Evolutionary conservation across 805 yeast species (phyloP).

Genomic region (Ogataea nonfermentans): DNA sequence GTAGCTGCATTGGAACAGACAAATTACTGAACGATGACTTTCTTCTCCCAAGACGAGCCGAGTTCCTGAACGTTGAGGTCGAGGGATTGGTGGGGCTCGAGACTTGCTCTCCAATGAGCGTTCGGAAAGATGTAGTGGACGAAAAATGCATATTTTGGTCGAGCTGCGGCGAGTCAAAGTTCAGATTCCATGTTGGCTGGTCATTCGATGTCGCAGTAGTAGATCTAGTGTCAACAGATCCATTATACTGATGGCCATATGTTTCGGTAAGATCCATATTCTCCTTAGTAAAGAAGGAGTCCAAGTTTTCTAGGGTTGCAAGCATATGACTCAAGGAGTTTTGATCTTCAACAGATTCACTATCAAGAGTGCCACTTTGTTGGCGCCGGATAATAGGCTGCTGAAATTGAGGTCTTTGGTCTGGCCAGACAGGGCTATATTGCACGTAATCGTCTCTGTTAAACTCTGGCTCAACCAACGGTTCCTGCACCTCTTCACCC

Average conservation of each 20-base stretch:
- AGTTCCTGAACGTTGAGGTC: conserved; percentile 20
- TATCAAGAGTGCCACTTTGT: conserved; percentile 37
- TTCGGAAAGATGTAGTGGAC: conserved; percentile 75
- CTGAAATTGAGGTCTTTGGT: conserved; percentile 28
- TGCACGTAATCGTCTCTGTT: conserved; percentile 58
- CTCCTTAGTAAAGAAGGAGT: conserved; percentile 80
- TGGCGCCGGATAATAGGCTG: conserved; percentile 17
- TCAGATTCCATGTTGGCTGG: conserved; percentile 25
- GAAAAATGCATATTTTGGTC: conserved; percentile 29
- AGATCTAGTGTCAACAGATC: conserved; percentile 61
- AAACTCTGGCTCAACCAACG: conserved; percentile 34
- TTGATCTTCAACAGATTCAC: conserved; percentile 52
- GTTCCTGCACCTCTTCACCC: conserved; percentile 37
- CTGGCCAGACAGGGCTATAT: conserved; percentile 30
- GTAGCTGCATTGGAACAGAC: conserved; percentile 18
- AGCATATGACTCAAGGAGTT: conserved; percentile 86
- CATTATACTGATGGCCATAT: conserved; percentile 43
- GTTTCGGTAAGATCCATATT: conserved; percentile 26
- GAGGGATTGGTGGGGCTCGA: conserved; percentile 12
- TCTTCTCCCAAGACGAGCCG: conserved; percentile 22
- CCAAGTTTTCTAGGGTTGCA: conserved; percentile 87
- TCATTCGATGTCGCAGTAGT: conserved; percentile 39
- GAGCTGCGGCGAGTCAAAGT: conserved; percentile 29
- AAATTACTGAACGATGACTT: conserved; percentile 16
- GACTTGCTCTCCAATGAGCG: conserved; percentile 54